Conservation (phyloP, 768 basidiomycete genomes). For the Paxillus involutus region DNA sequence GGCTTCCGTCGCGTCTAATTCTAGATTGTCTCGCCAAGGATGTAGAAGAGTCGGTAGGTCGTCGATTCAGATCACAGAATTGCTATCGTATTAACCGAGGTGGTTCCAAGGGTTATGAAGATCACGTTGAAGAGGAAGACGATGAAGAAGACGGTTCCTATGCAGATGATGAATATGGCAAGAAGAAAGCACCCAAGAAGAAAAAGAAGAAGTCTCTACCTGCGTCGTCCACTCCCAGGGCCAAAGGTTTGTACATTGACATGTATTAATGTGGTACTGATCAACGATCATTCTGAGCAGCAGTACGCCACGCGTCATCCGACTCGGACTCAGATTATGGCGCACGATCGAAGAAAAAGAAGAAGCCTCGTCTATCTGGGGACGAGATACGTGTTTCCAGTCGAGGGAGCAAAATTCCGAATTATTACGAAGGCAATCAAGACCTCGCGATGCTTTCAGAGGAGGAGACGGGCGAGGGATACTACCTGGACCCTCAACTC, state of each 20-base stretch:
- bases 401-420: slow-evolving; percentile 75
- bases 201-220: slow-evolving; percentile 53
- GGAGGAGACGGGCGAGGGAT: slow-evolving; percentile 55
- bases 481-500: slow-evolving; percentile 53
- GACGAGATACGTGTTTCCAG: slow-evolving; percentile 80
- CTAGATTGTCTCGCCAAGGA: slow-evolving; percentile 17
- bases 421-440: slow-evolving; percentile 76
- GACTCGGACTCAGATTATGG: slow-evolving; percentile 90
- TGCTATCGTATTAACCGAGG: slow-evolving; percentile 25
- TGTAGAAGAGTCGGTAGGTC: slow-evolving; percentile 31
- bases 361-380: slow-evolving; percentile 51
- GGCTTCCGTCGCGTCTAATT: slow-evolving; percentile 1
- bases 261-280: slow-evolving; percentile 6
- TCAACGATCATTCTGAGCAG: slow-evolving; percentile 31
- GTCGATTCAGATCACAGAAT: slow-evolving; percentile 10
- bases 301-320: slow-evolving; percentile 58
- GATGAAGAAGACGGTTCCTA: slow-evolving; percentile 74
- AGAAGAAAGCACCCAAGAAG: slow-evolving; percentile 68
- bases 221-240: slow-evolving; percentile 45
- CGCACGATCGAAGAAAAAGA: slow-evolving; percentile 85
- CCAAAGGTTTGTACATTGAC: slow-evolving; percentile 50
- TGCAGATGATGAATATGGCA: slow-evolving; percentile 73
- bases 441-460: slow-evolving; percentile 71
- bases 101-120: slow-evolving; percentile 61
- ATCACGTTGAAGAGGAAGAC: slow-evolving; percentile 47